A percentile compares a stretch with the other conserved stretches of the same genome.
phyloP scores from a whole-genome alignment of 179 eudicot genomes.

The Pouteria campechiana region DNA sequence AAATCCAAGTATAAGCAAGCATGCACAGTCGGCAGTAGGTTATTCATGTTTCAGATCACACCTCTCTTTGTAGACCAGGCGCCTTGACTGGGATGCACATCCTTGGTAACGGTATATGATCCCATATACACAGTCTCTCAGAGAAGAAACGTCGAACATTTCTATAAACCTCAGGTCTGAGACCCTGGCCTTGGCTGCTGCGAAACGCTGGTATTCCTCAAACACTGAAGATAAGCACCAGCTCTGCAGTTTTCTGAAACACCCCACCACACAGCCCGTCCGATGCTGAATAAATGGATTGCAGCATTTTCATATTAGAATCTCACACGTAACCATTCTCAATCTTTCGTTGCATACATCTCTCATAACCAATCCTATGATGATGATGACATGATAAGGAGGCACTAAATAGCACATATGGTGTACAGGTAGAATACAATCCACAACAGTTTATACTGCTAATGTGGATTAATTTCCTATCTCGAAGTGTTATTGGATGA shows the following conservation, averaged over 20 bases:
- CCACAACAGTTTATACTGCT: too few species aligned
- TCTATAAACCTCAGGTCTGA: slow-evolving; percentile 70
- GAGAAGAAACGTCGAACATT: slow-evolving; percentile 30
- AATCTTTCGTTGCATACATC: too few species aligned
- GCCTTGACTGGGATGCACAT: slow-evolving; percentile 48
- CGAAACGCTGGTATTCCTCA: slow-evolving; percentile 76
- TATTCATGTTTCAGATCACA: slow-evolving; percentile 8
- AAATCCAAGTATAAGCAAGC: too few species aligned
- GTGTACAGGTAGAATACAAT: too few species aligned
- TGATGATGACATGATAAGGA: too few species aligned
- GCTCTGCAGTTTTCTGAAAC: slow-evolving; percentile 70
- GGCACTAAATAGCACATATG: too few species aligned
- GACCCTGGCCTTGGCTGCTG: slow-evolving; percentile 61
- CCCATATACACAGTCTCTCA: slow-evolving; percentile 47
- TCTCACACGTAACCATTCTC: too few species aligned
- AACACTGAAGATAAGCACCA: slow-evolving; percentile 75
- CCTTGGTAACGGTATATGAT: slow-evolving; percentile 60
- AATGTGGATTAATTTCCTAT: too few species aligned
- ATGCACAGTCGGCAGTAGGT: too few species aligned
- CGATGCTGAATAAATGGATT: slow-evolving; percentile 84
- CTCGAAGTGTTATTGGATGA: too few species aligned
- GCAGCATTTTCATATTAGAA: too few species aligned
- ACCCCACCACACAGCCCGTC: slow-evolving; percentile 84
- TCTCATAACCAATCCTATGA: too few species aligned
- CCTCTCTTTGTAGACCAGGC: slow-evolving; percentile 38